Percentiles rank a stretch among this genome's conserved stretches.
phyloP scores from a whole-genome alignment of 164 flowering plant genomes.

The Piper longum region DNA sequence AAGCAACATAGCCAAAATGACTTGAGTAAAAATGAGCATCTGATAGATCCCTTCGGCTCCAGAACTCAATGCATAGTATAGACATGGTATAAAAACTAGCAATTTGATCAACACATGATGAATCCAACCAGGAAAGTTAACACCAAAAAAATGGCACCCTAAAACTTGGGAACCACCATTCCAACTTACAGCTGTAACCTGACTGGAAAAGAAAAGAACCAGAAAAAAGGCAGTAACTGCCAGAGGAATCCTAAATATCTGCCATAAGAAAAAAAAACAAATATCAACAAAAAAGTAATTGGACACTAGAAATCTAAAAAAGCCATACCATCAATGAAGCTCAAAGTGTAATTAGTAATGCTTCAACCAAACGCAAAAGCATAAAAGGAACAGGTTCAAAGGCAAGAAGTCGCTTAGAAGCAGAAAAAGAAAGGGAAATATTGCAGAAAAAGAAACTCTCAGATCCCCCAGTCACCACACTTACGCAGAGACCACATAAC shows the following conservation, averaged over 20 bases:
- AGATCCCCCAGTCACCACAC: no score
- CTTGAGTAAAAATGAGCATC: slow-evolving; percentile 70
- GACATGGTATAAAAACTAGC: slow-evolving; percentile 47
- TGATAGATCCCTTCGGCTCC: slow-evolving; percentile 89
- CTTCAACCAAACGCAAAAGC: no score
- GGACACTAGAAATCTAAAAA: not conserved
- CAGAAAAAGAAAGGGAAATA: no score
- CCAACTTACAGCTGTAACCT: slow-evolving; percentile 54
- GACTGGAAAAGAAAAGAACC: slow-evolving; percentile 46
- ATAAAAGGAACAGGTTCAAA: no score
- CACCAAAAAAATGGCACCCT: slow-evolving; percentile 35
- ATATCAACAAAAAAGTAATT: not conserved
- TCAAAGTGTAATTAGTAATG: no score
- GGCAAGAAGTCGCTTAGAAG: no score
- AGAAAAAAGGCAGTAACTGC: slow-evolving; percentile 39
- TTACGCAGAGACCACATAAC: no score
- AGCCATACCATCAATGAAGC: no score
- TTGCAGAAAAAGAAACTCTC: no score
- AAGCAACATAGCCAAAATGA: slow-evolving; percentile 64
- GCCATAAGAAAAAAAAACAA: slow-evolving; percentile 11
- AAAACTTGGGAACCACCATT: slow-evolving; percentile 41
- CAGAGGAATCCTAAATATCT: slow-evolving; percentile 61
- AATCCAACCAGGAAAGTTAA: slow-evolving; percentile 68
- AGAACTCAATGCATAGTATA: slow-evolving; percentile 53
- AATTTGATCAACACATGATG: slow-evolving; percentile 55